Base-by-base conservation (phyloP, 768 basidiomycete genomes). In the Boletus reticuloceps region DNA sequence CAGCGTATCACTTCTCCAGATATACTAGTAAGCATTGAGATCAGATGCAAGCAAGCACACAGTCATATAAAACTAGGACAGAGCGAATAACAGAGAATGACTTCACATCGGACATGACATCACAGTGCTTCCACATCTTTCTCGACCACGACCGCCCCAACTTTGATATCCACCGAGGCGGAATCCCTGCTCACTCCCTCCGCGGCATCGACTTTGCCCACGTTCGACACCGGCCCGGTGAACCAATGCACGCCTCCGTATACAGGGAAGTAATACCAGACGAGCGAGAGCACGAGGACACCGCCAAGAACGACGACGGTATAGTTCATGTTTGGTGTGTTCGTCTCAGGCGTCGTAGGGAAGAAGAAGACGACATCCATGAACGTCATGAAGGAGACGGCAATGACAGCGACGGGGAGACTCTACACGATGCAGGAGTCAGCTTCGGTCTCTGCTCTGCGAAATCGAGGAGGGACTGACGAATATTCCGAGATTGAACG, bases 211-310 rank as follows among this genome's bases (percentile, higher is more conserved):
- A 49, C 54, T 1, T 36, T 32, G 11, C 1, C 75, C 69, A 82
- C 68, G 60, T 83, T 75, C 53, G 70, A 57, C n/a, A 87, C 72
- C 1, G 88, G 88, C 0, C 87, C 88, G 7, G 72, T 80, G 65
- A 89, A 89, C 88, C 88, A 89, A 58, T 86, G 72, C 8, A 78
- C 74, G 6, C 88, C 89, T 13, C 89, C 88, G 53, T 88, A 88
- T 27, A 74, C 72, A 0, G 86, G 86, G 65, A 86, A 77, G 71
- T 83, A 90, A 66, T 84, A 91, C 75, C 83, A 91, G 1, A 74
- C 56, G 13, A 85, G 61, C 2, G 85, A 80, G 20, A 89, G 74
- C 4, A 75, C 40, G 51, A 88, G 69, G 3, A 83, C 77, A 3
- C 83, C 85, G 0, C 82, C 83, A 4, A 84, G 69, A 9, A 91